These are phyloP conservation scores for Sarocladium strictum DNA, from an alignment of 2,329 filamentous ascomycete genomes.

Conservation along the genomic window DNA sequence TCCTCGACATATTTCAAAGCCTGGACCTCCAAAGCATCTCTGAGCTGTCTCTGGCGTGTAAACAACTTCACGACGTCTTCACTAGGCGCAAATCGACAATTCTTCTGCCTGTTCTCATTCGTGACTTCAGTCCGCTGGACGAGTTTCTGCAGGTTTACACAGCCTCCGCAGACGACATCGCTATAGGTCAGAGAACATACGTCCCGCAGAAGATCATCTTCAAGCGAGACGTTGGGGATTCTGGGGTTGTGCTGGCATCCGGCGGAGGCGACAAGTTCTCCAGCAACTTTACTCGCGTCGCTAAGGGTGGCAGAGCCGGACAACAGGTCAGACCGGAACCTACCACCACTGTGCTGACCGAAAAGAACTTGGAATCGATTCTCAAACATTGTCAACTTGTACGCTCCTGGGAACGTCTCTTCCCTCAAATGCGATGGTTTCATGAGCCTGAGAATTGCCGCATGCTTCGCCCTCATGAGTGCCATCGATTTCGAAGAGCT, in stretches of 20 bases:
- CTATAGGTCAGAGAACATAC: constrained; percentile 26
- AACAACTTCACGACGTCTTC: constrained; percentile 34
- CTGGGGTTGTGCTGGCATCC: constrained; percentile 19
- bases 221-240: constrained; percentile 28
- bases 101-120: constrained; percentile 33
- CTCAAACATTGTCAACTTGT: constrained; percentile 30
- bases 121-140: constrained; percentile 38
- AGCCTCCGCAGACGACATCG: constrained; percentile 31
- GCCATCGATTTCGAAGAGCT: constrained; percentile 40
- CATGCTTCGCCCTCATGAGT: constrained; percentile 35
- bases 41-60: constrained; percentile 31
- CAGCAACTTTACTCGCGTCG: constrained; percentile 17
- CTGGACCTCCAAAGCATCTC: constrained; percentile 36
- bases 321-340: not conserved
- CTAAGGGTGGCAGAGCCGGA: constrained; percentile 16
- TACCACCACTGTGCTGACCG: constrained; percentile 22
- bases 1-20: constrained; percentile 41
- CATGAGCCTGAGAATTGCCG: constrained; percentile 38
- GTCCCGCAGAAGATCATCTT: constrained; percentile 33
- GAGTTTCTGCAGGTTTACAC: constrained; percentile 42
- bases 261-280: not conserved
- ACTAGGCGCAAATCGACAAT: constrained; percentile 33
- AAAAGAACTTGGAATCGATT: constrained; percentile 26
- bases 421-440: constrained; percentile 41
- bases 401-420: constrained; percentile 31